phyloP scores from a whole-genome alignment of 1,284 basidiomycete species.

The Sanghuangporus sanghuang region DNA sequence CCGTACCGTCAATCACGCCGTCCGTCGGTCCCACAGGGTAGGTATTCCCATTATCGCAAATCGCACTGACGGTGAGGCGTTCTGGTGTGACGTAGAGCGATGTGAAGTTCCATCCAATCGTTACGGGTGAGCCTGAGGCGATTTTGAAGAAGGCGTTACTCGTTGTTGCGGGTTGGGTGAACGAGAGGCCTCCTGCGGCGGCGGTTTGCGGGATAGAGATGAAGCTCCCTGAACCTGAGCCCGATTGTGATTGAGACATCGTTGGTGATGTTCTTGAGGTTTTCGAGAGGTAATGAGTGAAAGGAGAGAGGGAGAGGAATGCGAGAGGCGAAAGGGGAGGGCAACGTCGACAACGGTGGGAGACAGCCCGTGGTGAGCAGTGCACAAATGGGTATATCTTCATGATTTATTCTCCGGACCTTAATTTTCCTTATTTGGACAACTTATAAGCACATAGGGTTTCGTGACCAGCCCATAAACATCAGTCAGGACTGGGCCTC shows the following conservation, averaged over 20 bases:
- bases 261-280: not conserved
- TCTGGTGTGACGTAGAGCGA: constrained; percentile 63
- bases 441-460: not conserved
- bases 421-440: not conserved
- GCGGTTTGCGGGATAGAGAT: constrained; percentile 48
- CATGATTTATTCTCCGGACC: not conserved
- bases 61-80: constrained; percentile 74
- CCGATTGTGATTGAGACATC: not conserved
- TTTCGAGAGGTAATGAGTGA: not conserved
- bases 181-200: constrained; percentile 60
- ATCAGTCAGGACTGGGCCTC: not conserved
- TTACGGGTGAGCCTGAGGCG: constrained; percentile 65
- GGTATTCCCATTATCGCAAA: constrained; percentile 82
- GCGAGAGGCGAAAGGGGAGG: not conserved
- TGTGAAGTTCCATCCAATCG: constrained; percentile 91
- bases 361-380: not conserved
- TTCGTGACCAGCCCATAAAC: not conserved
- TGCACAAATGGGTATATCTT: not conserved
- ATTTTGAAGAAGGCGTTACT: constrained; percentile 84
- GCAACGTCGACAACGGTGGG: constrained; percentile 5
- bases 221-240: constrained; percentile 16
- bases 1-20: constrained; percentile 65
- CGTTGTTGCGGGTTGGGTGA: constrained; percentile 76
- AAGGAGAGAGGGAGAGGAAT: not conserved
- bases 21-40: constrained; percentile 81